These are phyloP conservation scores for Lodderomyces oxycetoniae DNA, from an alignment of 1,139 yeast genomes.

Conservation along the genomic window DNA sequence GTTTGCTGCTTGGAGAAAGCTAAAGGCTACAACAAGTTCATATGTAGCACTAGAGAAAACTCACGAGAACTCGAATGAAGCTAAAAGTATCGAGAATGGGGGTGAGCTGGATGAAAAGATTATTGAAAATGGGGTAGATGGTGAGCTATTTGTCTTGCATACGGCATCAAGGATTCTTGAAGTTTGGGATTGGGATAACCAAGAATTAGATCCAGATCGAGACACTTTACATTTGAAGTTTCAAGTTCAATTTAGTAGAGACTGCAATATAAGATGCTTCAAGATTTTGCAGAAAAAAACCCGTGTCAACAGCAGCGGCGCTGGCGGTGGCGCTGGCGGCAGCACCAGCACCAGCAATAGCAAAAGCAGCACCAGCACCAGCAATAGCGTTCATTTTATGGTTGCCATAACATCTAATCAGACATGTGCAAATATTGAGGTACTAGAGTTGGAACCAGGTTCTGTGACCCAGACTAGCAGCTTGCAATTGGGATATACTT, in stretches of 20 bases:
- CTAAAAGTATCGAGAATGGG: constrained; percentile 5
- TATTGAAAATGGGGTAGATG: constrained; percentile 38
- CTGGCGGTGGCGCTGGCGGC: too few relatives aligned
- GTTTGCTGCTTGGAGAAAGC: constrained; percentile 42
- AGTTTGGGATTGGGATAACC: constrained; percentile 41
- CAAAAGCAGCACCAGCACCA: too few relatives aligned
- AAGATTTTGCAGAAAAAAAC: not conserved
- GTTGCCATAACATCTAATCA: constrained; percentile 1
- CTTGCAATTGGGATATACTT: not conserved
- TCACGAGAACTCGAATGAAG: not conserved
- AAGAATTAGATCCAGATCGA: constrained; percentile 27
- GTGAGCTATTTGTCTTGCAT: constrained; percentile 42
- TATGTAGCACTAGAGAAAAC: not conserved
- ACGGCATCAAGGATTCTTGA: constrained; percentile 28
- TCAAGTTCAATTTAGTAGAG: constrained; percentile 12
- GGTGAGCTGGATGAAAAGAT: not conserved
- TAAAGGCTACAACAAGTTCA: constrained; percentile 31
- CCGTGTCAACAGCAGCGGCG: too few relatives aligned
- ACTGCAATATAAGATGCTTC: not conserved
- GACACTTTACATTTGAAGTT: constrained; percentile 32
- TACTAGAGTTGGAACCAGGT: not conserved
- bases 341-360: too few relatives aligned
- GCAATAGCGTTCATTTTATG: not conserved
- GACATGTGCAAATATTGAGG: not conserved
- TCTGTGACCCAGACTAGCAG: not conserved